Evolutionary conservation across 192 early-diverging fungal genomes (phyloP).

Genomic region (Coemansia sp.): DNA sequence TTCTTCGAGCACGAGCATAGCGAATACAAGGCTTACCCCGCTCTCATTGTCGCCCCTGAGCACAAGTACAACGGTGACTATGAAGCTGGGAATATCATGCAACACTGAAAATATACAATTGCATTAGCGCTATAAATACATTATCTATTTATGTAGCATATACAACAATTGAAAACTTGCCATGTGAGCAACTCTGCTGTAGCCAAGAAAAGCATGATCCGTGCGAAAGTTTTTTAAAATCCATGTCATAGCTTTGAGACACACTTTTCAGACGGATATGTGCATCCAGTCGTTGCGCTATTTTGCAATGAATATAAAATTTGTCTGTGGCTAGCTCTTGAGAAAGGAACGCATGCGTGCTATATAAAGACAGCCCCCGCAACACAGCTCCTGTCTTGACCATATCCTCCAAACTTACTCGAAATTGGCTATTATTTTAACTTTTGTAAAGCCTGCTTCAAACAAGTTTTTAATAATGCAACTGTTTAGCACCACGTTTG

Average conservation of each 20-base stretch:
- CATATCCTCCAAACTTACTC: not conserved
- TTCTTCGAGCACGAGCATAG: too few species aligned
- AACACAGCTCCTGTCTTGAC: not conserved
- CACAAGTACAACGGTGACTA: too few species aligned
- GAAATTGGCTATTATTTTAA: not conserved
- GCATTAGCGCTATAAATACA: too few species aligned
- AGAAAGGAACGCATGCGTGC: not conserved
- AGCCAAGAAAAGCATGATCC: not conserved
- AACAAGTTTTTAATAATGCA: not conserved
- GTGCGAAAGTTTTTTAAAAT: not conserved
- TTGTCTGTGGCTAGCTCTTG: not conserved
- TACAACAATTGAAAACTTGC: slow-evolving; percentile 4
- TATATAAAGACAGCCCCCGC: not conserved
- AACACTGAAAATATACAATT: too few species aligned
- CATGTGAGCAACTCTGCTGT: slow-evolving; percentile 2
- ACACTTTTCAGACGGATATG: not conserved
- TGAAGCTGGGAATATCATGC: too few species aligned
- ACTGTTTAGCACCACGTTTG: not conserved
- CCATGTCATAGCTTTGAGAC: not conserved
- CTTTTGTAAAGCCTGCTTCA: not conserved
- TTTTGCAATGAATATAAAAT: not conserved
- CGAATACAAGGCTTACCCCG: too few species aligned
- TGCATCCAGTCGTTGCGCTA: not conserved
- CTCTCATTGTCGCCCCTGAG: too few species aligned
- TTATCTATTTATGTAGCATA: too few species aligned